phyloP scores from a whole-genome alignment of 2,329 filamentous ascomycete genomes.

The Phyllosticta citribraziliensis region DNA sequence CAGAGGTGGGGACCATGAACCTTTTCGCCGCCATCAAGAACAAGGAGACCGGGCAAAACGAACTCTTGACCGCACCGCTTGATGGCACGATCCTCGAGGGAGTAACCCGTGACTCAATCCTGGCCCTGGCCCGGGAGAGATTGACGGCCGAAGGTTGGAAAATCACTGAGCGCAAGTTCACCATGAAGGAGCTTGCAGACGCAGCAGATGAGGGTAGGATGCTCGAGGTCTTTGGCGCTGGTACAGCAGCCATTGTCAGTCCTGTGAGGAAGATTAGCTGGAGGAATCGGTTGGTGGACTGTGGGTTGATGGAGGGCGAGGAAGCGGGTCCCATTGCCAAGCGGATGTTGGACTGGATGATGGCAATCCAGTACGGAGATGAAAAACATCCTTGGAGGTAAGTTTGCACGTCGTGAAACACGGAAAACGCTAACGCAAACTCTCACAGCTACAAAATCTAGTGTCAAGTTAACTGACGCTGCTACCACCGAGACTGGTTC shows the following conservation, averaged over 20 bases:
- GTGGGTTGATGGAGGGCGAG: conserved; percentile 68
- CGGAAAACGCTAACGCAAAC: not conserved
- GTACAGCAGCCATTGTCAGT: conserved; percentile 88
- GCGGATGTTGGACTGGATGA: conserved; percentile 94
- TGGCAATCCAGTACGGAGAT: conserved; percentile 89
- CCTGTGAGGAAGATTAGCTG: conserved; percentile 85
- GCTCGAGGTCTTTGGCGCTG: conserved; percentile 86
- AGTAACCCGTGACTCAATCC: conserved; percentile 83
- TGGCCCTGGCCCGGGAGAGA: conserved; percentile 75
- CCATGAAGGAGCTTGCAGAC: conserved; percentile 75
- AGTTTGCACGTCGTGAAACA: conserved; percentile 15
- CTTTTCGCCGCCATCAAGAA: conserved; percentile 81
- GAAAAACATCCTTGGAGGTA: conserved; percentile 88
- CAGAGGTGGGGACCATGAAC: conserved; percentile 98
- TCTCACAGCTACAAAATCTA: conserved; percentile 4
- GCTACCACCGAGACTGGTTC: not conserved
- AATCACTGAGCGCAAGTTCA: conserved; percentile 80
- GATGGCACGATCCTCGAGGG: conserved; percentile 96
- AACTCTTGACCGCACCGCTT: conserved; percentile 87
- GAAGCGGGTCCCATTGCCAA: conserved; percentile 81
- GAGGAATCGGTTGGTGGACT: conserved; percentile 71
- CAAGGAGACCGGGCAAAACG: conserved; percentile 79
- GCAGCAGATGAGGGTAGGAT: conserved; percentile 76
- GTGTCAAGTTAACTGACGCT: not conserved
- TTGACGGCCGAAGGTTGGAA: conserved; percentile 81